A percentile compares a stretch with the other conserved stretches of the same genome.
Evolutionary conservation across 1,139 yeast species (phyloP).

Genomic region (Suhomyces choctaworum): DNA sequence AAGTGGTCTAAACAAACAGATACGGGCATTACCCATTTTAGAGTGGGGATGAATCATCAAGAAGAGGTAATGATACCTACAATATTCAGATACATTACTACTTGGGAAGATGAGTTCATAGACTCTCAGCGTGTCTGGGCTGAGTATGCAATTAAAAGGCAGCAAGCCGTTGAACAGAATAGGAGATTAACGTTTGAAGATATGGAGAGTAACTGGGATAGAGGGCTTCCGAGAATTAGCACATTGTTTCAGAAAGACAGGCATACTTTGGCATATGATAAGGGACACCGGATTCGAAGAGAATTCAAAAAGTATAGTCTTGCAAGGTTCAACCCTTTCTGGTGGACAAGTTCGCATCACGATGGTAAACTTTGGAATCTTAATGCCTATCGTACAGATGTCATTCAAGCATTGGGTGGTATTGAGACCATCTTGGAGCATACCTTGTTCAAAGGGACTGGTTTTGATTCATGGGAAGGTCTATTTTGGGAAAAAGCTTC

Average conservation of each 20-base stretch:
- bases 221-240: constrained; percentile 95
- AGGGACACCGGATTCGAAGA: constrained; percentile 85
- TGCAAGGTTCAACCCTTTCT: constrained; percentile 78
- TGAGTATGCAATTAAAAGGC: constrained; percentile 87
- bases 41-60: constrained; percentile 88
- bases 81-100: constrained; percentile 83
- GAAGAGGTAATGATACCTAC: constrained; percentile 88
- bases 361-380: constrained; percentile 97
- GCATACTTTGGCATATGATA: constrained; percentile 91
- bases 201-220: constrained; percentile 90
- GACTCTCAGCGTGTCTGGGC: constrained; percentile 99
- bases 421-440: constrained; percentile 95
- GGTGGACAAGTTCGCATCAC: constrained; percentile 95
- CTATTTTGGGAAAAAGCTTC: constrained; percentile 97
- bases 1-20: constrained; percentile 93
- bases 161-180: constrained; percentile 83
- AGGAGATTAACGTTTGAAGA: constrained; percentile 90
- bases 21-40: constrained; percentile 90
- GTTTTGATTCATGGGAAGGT: constrained; percentile 98
- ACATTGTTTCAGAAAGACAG: constrained; percentile 94
- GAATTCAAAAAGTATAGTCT: constrained; percentile 75
- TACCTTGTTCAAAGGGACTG: constrained; percentile 93
- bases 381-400: constrained; percentile 91
- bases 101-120: constrained; percentile 95
- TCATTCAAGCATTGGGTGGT: constrained; percentile 96